Percentiles rank a stretch among this genome's conserved stretches.
Conservation (phyloP, 495 filamentous ascomycete species). For the Penicillium fimorum region DNA sequence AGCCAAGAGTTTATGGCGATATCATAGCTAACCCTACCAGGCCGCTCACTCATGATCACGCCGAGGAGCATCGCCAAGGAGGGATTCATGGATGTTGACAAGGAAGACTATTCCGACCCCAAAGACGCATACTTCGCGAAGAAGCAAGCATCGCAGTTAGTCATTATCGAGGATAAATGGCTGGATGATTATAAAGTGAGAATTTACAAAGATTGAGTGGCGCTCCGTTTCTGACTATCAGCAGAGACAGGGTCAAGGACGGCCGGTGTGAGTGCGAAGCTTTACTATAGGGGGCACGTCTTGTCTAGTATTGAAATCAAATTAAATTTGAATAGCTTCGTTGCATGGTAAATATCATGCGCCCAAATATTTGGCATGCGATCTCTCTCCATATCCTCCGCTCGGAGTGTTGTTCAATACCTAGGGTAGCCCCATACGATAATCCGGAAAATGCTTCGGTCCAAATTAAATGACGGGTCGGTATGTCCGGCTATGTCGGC, state of each 20-base stretch:
- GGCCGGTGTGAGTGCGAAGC: neutral
- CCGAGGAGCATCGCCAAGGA: neutral
- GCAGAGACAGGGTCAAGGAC: conserved; percentile 4
- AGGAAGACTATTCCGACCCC: neutral
- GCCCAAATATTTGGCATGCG: too few relatives aligned
- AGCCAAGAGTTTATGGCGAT: neutral
- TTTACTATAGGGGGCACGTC: neutral
- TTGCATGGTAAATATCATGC: neutral
- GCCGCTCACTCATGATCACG: neutral
- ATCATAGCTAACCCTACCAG: neutral
- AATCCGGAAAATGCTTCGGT: neutral
- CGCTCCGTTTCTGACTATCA: neutral
- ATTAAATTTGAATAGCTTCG: neutral
- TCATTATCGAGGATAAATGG: conserved; percentile 1
- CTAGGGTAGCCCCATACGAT: neutral
- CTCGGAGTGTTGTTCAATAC: neutral
- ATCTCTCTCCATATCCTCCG: neutral
- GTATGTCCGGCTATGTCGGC: neutral
- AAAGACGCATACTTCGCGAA: conserved; percentile 1
- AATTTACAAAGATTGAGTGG: neutral
- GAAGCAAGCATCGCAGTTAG: neutral
- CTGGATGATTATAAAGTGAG: conserved; percentile 4
- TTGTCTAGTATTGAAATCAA: neutral
- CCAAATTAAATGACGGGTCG: too few relatives aligned
- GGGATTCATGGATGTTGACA: conserved; percentile 2